These are phyloP conservation scores for Zymoseptoria tritici DNA, from an alignment of 2,329 filamentous ascomycete genomes.

Conservation along the genomic window DNA sequence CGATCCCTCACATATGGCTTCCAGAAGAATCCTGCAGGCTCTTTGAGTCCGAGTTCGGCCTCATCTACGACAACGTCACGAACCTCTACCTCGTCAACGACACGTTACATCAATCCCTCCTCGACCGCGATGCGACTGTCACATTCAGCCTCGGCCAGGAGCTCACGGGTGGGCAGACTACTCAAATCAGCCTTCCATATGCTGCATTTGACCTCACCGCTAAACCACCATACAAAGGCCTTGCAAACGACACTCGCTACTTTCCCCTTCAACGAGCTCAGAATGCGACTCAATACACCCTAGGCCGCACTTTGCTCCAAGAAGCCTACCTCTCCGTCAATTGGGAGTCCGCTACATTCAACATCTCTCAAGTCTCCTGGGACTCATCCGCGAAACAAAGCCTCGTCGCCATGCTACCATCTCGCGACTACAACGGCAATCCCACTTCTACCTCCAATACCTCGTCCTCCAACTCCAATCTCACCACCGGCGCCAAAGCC, in stretches of 20 bases:
- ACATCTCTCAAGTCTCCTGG: slow-evolving; percentile 35
- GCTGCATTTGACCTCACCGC: slow-evolving; percentile 43
- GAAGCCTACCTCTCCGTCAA: slow-evolving; percentile 51
- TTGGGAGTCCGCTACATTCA: slow-evolving; percentile 42
- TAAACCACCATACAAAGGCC: slow-evolving; percentile 43
- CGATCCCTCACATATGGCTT: slow-evolving; percentile 43
- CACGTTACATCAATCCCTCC: slow-evolving; percentile 47
- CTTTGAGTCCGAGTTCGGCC: slow-evolving; percentile 57
- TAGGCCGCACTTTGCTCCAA: slow-evolving; percentile 63
- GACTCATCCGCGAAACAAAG: slow-evolving; percentile 14
- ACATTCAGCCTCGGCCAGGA: slow-evolving; percentile 38
- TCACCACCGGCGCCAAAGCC: slow-evolving; percentile 35
- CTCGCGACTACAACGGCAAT: slow-evolving; percentile 2
- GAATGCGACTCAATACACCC: slow-evolving; percentile 49
- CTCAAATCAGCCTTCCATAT: slow-evolving; percentile 44
- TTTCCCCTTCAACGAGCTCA: slow-evolving; percentile 57
- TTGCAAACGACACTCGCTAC: slow-evolving; percentile 56
- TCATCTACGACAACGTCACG: slow-evolving; percentile 57
- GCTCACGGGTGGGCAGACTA: slow-evolving; percentile 27
- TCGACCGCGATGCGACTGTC: slow-evolving; percentile 35
- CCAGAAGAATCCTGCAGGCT: slow-evolving; percentile 50
- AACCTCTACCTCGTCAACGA: slow-evolving; percentile 58
- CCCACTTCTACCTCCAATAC: slow-evolving; percentile 1
- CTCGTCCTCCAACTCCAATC: not conserved
- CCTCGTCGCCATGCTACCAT: slow-evolving; percentile 23